phyloP scores from a whole-genome alignment of 2,329 filamentous ascomycete genomes.

The Thelonectria rubi region DNA sequence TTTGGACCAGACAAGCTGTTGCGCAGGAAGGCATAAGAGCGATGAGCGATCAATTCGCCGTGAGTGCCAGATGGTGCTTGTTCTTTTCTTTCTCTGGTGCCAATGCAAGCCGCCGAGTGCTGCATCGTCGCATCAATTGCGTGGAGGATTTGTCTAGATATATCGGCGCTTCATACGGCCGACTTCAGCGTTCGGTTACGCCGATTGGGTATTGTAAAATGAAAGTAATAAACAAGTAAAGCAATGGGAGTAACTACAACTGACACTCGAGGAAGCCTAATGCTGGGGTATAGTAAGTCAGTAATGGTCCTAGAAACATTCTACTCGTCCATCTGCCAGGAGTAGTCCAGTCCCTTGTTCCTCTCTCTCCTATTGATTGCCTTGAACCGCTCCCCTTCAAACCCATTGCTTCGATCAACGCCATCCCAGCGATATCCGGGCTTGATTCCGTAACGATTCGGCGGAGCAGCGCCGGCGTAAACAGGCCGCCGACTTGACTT shows the following conservation, averaged over 20 bases:
- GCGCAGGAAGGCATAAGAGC: slow-evolving; percentile 50
- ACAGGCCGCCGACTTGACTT: slow-evolving; percentile 63
- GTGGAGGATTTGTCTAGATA: neutral
- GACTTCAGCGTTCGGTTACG: too few species aligned
- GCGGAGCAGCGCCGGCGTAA: slow-evolving; percentile 82
- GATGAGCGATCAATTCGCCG: slow-evolving; percentile 9
- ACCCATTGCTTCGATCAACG: slow-evolving; percentile 91
- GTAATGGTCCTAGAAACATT: slow-evolving; percentile 20
- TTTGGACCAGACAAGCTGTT: slow-evolving; percentile 65
- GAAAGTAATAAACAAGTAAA: neutral
- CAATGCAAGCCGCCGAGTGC: neutral
- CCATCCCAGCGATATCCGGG: slow-evolving; percentile 97
- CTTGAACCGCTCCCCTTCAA: slow-evolving; percentile 92
- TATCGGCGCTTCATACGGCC: neutral
- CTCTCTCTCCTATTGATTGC: slow-evolving; percentile 81
- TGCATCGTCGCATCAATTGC: neutral
- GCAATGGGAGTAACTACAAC: neutral
- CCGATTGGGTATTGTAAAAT: neutral
- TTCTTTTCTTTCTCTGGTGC: neutral
- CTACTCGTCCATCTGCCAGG: slow-evolving; percentile 96
- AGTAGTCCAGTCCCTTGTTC: slow-evolving; percentile 83
- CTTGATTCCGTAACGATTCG: slow-evolving; percentile 92
- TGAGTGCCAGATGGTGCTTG: slow-evolving; percentile 15
- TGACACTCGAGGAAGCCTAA: slow-evolving; percentile 13
- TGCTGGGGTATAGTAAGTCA: slow-evolving; percentile 35